Evolutionary conservation across 148 eudicot species (phyloP).

Genomic region (Amaranthus palmeri): DNA sequence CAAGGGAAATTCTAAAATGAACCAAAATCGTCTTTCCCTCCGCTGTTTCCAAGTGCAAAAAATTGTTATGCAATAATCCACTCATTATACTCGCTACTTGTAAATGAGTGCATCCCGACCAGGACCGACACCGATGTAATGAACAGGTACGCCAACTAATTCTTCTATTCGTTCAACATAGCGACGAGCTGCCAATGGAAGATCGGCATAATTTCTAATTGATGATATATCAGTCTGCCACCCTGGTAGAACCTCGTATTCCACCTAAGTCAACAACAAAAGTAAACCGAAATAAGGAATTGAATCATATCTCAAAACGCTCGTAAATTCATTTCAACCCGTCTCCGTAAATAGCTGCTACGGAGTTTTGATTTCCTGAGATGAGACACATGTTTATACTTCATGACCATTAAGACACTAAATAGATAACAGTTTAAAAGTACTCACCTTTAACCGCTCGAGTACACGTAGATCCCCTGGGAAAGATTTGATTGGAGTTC

Average conservation of each 20-base stretch:
- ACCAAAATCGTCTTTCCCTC: background rate
- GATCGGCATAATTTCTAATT: slow-evolving; percentile 60
- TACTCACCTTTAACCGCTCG: slow-evolving; percentile 67
- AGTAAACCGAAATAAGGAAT: background rate
- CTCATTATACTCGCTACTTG: slow-evolving; percentile 31
- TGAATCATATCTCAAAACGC: background rate
- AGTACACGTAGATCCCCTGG: slow-evolving; percentile 76
- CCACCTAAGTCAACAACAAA: slow-evolving; percentile 47
- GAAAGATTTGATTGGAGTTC: slow-evolving; percentile 62
- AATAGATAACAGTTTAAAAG: background rate
- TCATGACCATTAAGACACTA: background rate
- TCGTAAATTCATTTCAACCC: background rate
- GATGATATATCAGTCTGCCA: slow-evolving; percentile 83
- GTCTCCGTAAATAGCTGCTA: background rate
- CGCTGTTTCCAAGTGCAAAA: background rate
- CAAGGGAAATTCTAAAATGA: background rate
- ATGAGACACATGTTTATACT: background rate
- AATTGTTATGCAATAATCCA: background rate
- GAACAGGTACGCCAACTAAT: slow-evolving; percentile 71
- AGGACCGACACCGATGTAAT: slow-evolving; percentile 89
- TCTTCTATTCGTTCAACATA: slow-evolving; percentile 89
- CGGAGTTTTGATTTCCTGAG: background rate
- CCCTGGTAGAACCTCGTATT: slow-evolving; percentile 84
- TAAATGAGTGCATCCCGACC: slow-evolving; percentile 94
- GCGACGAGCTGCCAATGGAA: slow-evolving; percentile 66